Evolutionary conservation across 345 rosid species (phyloP).

Genomic region (Melaleuca quinquenervia): DNA sequence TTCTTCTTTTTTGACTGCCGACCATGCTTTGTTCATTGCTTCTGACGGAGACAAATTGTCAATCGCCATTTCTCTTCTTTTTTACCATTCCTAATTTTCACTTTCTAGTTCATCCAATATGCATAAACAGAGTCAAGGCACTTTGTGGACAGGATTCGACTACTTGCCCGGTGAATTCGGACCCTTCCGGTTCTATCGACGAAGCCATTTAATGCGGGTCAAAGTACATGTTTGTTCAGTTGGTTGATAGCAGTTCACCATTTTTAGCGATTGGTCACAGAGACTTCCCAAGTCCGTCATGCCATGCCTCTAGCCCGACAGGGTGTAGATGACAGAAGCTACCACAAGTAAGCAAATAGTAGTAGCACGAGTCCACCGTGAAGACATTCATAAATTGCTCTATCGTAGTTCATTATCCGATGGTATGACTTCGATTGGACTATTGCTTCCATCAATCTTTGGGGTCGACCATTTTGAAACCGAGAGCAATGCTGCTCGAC

Average conservation of each 20-base stretch:
- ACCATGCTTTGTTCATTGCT: not conserved
- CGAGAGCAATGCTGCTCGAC: not conserved
- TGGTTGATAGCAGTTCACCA: not conserved
- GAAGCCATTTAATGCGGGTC: not conserved
- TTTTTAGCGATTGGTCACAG: not conserved
- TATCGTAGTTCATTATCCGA: no score
- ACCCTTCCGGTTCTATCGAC: not conserved
- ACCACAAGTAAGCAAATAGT: not conserved
- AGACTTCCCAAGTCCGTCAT: not conserved
- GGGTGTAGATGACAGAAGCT: not conserved
- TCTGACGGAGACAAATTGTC: not conserved
- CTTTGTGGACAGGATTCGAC: not conserved
- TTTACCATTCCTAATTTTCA: not conserved
- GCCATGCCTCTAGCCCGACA: not conserved
- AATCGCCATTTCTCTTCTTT: not conserved
- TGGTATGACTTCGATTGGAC: not conserved
- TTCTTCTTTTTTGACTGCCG: not conserved
- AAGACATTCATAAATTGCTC: not conserved
- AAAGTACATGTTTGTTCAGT: not conserved
- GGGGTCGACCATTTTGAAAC: not conserved
- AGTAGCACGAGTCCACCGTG: not conserved
- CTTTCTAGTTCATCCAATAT: not conserved
- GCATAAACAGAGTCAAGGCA: not conserved
- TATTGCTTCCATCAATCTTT: not conserved
- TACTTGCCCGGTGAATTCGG: not conserved